Evolutionary conservation across 2,329 filamentous ascomycete species (phyloP).

Genomic region (Colletotrichum zoysiae): DNA sequence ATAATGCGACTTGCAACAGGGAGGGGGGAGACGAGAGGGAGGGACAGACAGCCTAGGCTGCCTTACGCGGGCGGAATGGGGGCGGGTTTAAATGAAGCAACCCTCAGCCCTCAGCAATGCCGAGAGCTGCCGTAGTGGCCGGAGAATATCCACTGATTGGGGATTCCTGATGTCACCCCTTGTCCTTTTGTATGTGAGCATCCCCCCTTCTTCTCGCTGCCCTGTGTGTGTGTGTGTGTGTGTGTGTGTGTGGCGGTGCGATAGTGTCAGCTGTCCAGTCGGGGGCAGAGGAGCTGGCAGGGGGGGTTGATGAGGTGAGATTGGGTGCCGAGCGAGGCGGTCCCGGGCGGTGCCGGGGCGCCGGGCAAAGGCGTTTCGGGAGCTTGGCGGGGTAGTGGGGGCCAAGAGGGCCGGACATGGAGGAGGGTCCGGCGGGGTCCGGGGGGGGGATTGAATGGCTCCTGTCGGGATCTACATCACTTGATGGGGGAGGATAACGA

Average conservation of each 20-base stretch:
- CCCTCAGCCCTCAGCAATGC: slow-evolving; percentile 1
- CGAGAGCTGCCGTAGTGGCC: slow-evolving; percentile 11
- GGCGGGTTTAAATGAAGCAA: background rate
- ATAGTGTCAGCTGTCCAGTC: background rate
- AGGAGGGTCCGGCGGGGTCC: no score
- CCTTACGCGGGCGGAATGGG: background rate
- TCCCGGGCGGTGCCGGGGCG: background rate
- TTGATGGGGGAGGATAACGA: background rate
- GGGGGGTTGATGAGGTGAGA: background rate
- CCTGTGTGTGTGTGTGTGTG: background rate
- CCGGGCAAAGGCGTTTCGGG: background rate
- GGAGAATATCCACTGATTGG: background rate
- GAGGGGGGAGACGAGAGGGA: background rate
- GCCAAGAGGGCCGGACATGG: no score
- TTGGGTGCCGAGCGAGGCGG: background rate
- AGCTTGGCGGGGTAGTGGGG: no score
- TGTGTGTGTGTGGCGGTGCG: background rate
- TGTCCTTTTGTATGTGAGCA: no score
- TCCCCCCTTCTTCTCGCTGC: no score
- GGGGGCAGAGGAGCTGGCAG: no score
- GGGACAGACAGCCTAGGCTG: no score
- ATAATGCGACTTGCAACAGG: background rate
- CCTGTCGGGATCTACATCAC: background rate
- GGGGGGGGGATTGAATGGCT: background rate
- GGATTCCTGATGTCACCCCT: background rate